Base-by-base conservation (phyloP, 352 stramenopile genomes). In the Phytophthora macrochlamydospora region DNA sequence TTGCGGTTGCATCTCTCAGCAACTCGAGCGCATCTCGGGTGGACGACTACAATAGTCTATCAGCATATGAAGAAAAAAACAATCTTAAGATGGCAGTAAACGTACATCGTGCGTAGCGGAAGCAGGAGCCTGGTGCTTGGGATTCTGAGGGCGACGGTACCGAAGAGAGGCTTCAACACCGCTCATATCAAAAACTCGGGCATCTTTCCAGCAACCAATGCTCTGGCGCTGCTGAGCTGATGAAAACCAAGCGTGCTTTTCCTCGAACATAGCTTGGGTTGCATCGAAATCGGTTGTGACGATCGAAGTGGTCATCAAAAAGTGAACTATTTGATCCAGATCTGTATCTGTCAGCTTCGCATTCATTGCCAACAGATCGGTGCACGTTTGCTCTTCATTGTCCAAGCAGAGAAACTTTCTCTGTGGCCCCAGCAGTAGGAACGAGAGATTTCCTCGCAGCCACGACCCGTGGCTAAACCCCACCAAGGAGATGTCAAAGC, bases 401-500 rank as follows among this genome's bases (percentile, higher is more conserved):
- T 91, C 83, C 31, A 91, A 64, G 40, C 79, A 89, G 4, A 87
- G 31, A 52, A 91, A 90, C 30, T 67, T 71, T 1, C 56, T 40
- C 29, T 78, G 38, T 8, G 65, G 56, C 2, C 79, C 79, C n/a
- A 89, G 42, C 3, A 91, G 69, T 28, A 91, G 35, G 50, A 92
- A 90, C 7, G 83, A 89, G 45, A 91, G 43, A 31, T 89, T 71
- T 37, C 85, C 85, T 46, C 85, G 83, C 56, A 84, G 65, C 85
- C 85, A 93, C 32, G 63, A 54, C 2, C 81, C 78, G 42, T 85
- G 78, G 31, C 90, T 71, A 54, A 91, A 91, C 3, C 84, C 85
- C 12, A 90, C 72, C 9, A 93, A 70, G 2, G 81, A 84, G 24
- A 91, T 73, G 38, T 93, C 83, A 24, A 89, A 84, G 42, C 85